Conservation (phyloP, 768 basidiomycete species). For the Boletus tomentosulus region DNA sequence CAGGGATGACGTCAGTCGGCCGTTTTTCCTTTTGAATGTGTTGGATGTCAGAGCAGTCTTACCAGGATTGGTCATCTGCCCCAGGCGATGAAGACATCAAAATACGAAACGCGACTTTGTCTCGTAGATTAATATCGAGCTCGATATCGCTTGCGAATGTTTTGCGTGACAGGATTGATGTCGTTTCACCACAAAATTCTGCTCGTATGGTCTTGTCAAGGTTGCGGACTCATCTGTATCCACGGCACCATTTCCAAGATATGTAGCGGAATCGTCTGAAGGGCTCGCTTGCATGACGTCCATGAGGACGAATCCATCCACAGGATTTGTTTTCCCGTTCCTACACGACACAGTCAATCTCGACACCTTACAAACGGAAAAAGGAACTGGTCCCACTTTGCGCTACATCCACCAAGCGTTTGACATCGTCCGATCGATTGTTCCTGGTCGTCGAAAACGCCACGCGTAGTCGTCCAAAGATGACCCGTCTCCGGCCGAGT, state of each 20-base stretch:
- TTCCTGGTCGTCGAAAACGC: too few species aligned
- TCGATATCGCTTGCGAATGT: too few species aligned
- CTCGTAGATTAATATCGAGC: too few species aligned
- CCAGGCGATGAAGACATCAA: too few species aligned
- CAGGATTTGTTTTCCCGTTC: neutral
- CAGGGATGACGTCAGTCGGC: neutral
- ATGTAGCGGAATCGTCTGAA: neutral
- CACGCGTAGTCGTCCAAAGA: too few species aligned
- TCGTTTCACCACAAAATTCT: neutral
- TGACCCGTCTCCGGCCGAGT: too few species aligned
- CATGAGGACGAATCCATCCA: neutral
- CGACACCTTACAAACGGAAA: neutral
- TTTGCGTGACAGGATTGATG: too few species aligned
- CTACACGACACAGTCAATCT: neutral
- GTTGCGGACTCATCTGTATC: neutral
- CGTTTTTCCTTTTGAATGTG: neutral
- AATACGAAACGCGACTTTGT: too few species aligned
- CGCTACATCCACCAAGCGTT: neutral
- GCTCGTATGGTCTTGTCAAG: neutral
- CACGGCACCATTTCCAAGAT: neutral
- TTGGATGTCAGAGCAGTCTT: neutral
- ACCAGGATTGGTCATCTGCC: neutral
- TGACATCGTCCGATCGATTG: neutral
- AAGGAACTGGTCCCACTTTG: neutral
- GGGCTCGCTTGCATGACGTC: neutral